Evolutionary conservation across 148 eudicot species (phyloP), one percentile per base, ranked within the genome.

Genomic region (Nyssa sinensis): DNA sequence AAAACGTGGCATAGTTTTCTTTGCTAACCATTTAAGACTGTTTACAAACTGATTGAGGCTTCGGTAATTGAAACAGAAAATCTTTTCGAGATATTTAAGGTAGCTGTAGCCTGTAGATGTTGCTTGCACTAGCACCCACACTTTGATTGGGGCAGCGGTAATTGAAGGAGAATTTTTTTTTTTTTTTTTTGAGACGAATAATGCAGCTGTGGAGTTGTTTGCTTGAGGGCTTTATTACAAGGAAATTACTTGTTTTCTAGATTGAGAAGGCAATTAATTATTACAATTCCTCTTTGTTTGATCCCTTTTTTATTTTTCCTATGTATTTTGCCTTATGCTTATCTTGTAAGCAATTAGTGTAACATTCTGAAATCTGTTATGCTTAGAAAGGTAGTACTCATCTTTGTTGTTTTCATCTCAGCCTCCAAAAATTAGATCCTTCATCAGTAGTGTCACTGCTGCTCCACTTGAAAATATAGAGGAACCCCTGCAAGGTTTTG

Each of bases 391-490:
- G 41, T 80, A 33, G 21, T 75, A 33, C 70, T 69, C 64, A 14
- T 74, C 71, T 72, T 64, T 44, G 24, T 27, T 84, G 29, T 65
- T 37, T 30, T 7, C 69, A 32, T 82, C 74, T 62, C 91, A 95
- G 98, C 97, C 98, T 81, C 88, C 92, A 7, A 95, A 95, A 82
- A 95, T 95, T 66, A 84, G 79, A 80, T 83, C 87, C 37, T 89
- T 90, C 86, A 92, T 95, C 82, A 83, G 86, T 80, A 80, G 70
- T 80, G 90, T 92, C 62, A 83, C 84, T 74, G 80, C 92, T 63
- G 78, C 93, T 74, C 94, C 97, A 53, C 88, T 90, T 62, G 94
- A 88, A 77, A 85, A 78, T 77, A 90, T 92, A 69, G 94, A 92
- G 63, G 93, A 88, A 78, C 91, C 94, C 35, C 83, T 95, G 67